Base-by-base conservation (phyloP, 768 basidiomycete genomes). In the Dioszegia hungarica region DNA sequence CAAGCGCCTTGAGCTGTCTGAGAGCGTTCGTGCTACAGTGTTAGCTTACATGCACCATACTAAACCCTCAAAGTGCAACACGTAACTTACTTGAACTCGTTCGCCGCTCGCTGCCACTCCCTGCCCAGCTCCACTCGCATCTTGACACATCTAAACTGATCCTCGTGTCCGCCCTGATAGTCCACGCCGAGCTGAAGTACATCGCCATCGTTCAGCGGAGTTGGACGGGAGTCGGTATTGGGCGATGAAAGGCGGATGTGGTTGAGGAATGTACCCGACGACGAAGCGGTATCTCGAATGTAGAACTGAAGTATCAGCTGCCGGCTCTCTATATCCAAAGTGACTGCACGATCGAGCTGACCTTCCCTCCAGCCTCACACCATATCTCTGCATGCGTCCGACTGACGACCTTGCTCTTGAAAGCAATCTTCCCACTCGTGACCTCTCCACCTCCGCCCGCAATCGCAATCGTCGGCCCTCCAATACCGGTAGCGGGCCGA, bases 121-220 rank as follows among this genome's bases (percentile, higher is more conserved):
- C 93, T 79, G 9, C 85, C 84, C 17, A 97, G 76, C 77, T 99
- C 94, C 48, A 97, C 80, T 63, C 89, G 82, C 73, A 99, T 95
- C 83, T 94, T 97, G 57, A 98, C 90, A 57, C 88, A 90, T 78
- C 95, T 88, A 77, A 94, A 97, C 50, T 94, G 91, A 76, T 97
- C 93, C 79, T 97, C 92, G 6, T 89, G 84, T 0, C 94, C 94
- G 5, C 94, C 94, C 75, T 97, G 93, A 77, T 95, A 99, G 74
- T 98, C 93, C 25, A 98, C 90, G 1, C 94, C 93, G 0, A 97
- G 84, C 77, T 97, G 94, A 19, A 98, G 77, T 27, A 97, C 82
- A 78, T 97, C 93, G 0, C 94, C 94, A 60, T 97, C 93, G 43
- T 88, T 90, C 66, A 97, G 80, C 60, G 83, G 83, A 58, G 81